These are phyloP conservation scores for Talaromyces sp. DNA, from an alignment of 2,329 filamentous ascomycete genomes.

Conservation along the genomic window DNA sequence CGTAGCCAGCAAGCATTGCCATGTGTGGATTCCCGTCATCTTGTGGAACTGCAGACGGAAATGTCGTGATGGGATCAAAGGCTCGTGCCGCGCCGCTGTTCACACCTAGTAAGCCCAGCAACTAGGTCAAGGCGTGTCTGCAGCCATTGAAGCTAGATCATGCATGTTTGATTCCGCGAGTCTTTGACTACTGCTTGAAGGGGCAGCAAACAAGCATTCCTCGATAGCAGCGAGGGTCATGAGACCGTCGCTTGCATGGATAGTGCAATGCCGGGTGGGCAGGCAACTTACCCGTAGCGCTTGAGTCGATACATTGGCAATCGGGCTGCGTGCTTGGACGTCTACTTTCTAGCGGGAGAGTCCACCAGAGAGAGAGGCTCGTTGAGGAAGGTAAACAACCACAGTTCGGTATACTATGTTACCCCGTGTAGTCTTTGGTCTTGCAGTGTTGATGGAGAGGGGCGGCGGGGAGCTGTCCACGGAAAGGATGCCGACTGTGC, in stretches of 20 bases:
- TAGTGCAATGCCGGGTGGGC: neutral
- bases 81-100: neutral
- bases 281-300: neutral
- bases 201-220: neutral
- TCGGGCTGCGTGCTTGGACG: neutral
- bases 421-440: neutral
- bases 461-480: neutral
- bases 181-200: neutral
- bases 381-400: neutral
- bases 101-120: neutral
- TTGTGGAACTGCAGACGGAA: neutral
- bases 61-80: slow-evolving; percentile 7
- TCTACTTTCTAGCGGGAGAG: neutral
- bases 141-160: neutral
- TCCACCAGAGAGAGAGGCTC: neutral
- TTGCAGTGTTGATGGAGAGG: neutral
- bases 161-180: neutral
- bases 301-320: neutral
- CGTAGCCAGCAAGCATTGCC: neutral
- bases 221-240: neutral
- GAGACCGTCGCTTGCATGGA: neutral
- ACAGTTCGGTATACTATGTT: neutral
- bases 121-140: neutral
- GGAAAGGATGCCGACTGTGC: neutral
- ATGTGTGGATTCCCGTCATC: neutral